Conservation (phyloP, 345 rosid species). For the Firmiana major region DNA sequence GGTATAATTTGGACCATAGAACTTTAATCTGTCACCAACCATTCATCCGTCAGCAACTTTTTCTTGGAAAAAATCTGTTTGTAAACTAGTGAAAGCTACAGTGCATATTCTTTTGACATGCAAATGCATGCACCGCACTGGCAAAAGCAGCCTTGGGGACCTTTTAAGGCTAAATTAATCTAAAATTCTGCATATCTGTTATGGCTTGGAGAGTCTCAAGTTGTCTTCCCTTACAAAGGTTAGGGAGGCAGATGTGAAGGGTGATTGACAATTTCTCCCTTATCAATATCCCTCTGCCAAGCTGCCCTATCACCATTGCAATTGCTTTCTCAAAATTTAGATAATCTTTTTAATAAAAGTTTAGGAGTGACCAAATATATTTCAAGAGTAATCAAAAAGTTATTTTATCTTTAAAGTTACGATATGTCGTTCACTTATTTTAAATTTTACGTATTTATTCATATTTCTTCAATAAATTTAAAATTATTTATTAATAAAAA, state of each 20-base stretch:
- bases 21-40: background rate
- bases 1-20: constrained; percentile 10
- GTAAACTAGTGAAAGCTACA: constrained; percentile 15
- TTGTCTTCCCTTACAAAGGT: background rate
- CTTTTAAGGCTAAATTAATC: background rate
- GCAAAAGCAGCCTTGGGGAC: background rate
- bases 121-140: constrained; percentile 3
- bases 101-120: background rate
- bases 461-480: too few relatives aligned
- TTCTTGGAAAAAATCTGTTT: background rate
- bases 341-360: too few relatives aligned
- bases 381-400: too few relatives aligned
- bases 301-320: background rate
- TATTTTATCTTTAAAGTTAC: too few relatives aligned
- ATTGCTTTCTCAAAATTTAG: background rate
- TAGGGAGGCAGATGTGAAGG: background rate
- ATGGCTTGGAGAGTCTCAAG: background rate
- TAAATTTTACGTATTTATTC: too few relatives aligned
- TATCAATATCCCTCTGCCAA: background rate
- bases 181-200: background rate
- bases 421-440: too few relatives aligned
- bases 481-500: too few relatives aligned
- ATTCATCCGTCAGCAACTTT: background rate
- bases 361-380: too few relatives aligned
- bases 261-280: background rate